Evolutionary conservation across 768 basidiomycete species (phyloP), one percentile per base, ranked within the genome.

Genomic region (Rhodotorula kratochvilovae): DNA sequence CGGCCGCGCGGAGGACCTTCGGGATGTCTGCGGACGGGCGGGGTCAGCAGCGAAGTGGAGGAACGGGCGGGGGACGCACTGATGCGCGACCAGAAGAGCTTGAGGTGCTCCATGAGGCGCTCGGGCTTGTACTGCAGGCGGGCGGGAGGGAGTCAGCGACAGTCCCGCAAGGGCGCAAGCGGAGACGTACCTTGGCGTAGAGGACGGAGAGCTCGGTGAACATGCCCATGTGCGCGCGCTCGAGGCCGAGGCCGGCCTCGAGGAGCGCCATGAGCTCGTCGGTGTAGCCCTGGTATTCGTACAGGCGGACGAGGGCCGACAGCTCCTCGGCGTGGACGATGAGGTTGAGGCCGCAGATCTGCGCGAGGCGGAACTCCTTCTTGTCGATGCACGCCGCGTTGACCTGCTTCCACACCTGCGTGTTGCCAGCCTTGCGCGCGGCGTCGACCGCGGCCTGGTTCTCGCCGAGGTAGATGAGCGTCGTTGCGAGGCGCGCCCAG

Each of bases 341-440:
- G 78, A 99, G 90, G 80, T 99, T 91, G 74, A 98, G 87, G 86
- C 94, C 96, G 79, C 95, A 98, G 78, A 99, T 98, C 86, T 98
- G 94, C 45, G 96, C 95, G 81, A 98, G 81, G 70, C 93, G 89
- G 87, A 98, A 98, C 80, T 99, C 96, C 65, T 85, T 83, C 84
- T 98, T 98, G 83, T 96, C 95, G 67, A 99, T 89, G 82, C 96
- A 99, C 51, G 96, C 96, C 33, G 92, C 90, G 76, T 98, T 95
- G 61, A 99, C 96, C 80, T 98, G 96, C 82, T 97, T 98, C 96
- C 96, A 99, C n/a, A 98, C 96, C 91, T 98, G 95, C 11, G 96
- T 99, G 79, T 98, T 98, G 19, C 96, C 96, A 23, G 96, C 96
- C 80, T 99, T 99, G 66, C 96, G 85, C n/a, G 96, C 96, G 75